Percentiles rank a stretch among this genome's conserved stretches.
These are phyloP conservation scores for Lichina pygmaea DNA, from an alignment of 495 filamentous ascomycete species.

Conservation along the genomic window DNA sequence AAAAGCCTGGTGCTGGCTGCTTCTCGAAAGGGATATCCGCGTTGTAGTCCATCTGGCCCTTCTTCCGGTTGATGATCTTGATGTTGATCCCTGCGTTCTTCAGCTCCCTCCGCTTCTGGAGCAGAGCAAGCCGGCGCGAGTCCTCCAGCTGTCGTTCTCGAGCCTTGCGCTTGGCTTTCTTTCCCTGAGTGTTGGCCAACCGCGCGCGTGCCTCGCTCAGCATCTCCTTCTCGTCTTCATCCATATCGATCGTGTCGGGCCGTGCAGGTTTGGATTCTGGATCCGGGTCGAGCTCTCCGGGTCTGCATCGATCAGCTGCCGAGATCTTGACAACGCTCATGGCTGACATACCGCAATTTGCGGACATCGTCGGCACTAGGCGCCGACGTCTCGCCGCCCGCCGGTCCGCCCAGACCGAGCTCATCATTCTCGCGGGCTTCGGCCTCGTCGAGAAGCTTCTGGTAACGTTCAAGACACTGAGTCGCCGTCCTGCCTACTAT, in stretches of 20 bases:
- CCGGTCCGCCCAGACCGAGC: slow-evolving; percentile 64
- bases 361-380: slow-evolving; percentile 88
- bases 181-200: slow-evolving; percentile 90
- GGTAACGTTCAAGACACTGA: slow-evolving; percentile 89
- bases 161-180: slow-evolving; percentile 96
- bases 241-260: slow-evolving; percentile 89
- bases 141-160: slow-evolving; percentile 89
- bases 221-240: slow-evolving; percentile 99
- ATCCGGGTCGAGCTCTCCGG: slow-evolving; percentile 86
- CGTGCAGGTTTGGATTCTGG: slow-evolving; percentile 92
- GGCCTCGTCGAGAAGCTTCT: slow-evolving; percentile 86
- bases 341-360: slow-evolving; percentile 28
- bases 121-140: slow-evolving; percentile 58
- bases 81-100: slow-evolving; percentile 97
- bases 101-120: slow-evolving; percentile 88
- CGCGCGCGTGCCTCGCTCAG: slow-evolving; percentile 88
- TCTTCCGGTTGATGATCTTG: slow-evolving; percentile 77
- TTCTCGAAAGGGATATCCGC: slow-evolving; percentile 97
- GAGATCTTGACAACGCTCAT: neutral
- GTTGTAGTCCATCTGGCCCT: slow-evolving; percentile 97
- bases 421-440: slow-evolving; percentile 69
- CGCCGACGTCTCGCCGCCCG: slow-evolving; percentile 64
- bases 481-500: slow-evolving; percentile 91
- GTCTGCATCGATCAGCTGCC: slow-evolving; percentile 18
- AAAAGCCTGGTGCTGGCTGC: slow-evolving; percentile 68